These are phyloP conservation scores for Gymnopilus junonius DNA, from an alignment of 768 basidiomycete species.

Conservation along the genomic window DNA sequence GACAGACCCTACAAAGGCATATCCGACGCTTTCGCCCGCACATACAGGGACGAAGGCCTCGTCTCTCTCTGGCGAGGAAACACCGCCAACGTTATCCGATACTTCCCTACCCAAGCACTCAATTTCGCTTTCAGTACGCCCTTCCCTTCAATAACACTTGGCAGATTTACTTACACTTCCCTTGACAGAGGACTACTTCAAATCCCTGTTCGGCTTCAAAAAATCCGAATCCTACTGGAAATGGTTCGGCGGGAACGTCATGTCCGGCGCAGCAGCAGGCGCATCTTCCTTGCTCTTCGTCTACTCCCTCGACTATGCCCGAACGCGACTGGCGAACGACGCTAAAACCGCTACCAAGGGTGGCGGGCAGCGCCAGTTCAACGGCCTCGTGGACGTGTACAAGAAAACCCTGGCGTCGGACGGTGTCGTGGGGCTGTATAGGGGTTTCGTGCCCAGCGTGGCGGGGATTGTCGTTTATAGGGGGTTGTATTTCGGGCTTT, in stretches of 20 bases:
- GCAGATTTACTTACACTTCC: conserved; percentile 9
- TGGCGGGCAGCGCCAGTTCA: conserved; percentile 95
- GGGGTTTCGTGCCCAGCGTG: conserved; percentile 98
- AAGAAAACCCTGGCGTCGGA: conserved; percentile 96
- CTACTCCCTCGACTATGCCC: conserved; percentile 99
- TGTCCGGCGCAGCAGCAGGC: conserved; percentile 99
- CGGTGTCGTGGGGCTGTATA: conserved; percentile 98
- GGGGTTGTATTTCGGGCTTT: conserved; percentile 99
- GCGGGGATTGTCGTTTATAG: conserved; percentile 99
- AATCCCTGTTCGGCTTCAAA: conserved; percentile 98
- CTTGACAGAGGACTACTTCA: conserved; percentile 93
- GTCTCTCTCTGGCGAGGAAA: conserved; percentile 98
- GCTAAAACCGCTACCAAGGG: conserved; percentile 95
- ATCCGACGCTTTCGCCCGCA: conserved; percentile 87
- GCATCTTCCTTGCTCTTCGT: conserved; percentile 98
- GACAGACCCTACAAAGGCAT: conserved; percentile 96
- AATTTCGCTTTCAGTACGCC: conserved; percentile 99
- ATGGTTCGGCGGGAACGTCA: conserved; percentile 98
- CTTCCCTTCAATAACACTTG: too few relatives aligned
- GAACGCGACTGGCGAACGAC: conserved; percentile 98
- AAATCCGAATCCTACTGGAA: conserved; percentile 97
- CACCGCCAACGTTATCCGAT: conserved; percentile 99
- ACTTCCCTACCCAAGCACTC: conserved; percentile 99
- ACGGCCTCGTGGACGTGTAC: conserved; percentile 97
- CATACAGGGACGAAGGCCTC: conserved; percentile 94